A percentile compares a stretch with the other conserved stretches of the same genome.
Evolutionary conservation across 164 flowering plant species (phyloP).

Genomic region (Aristolochia californica): DNA sequence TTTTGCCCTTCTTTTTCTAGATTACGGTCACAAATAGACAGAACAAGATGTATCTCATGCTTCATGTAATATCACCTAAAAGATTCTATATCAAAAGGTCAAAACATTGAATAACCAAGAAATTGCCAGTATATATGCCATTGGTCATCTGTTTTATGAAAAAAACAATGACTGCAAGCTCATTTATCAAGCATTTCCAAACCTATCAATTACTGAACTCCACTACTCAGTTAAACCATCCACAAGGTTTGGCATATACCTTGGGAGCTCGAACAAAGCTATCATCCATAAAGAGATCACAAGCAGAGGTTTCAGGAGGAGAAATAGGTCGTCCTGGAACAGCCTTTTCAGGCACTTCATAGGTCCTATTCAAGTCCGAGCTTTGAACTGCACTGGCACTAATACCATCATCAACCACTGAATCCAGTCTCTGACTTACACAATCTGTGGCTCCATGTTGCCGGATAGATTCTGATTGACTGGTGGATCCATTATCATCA

Average conservation of each 20-base stretch:
- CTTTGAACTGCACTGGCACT: constrained; percentile 68
- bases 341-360: constrained; percentile 28
- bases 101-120: too few relatives aligned
- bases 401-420: constrained; percentile 18
- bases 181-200: too few relatives aligned
- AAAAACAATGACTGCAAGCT: too few relatives aligned
- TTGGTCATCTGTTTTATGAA: too few relatives aligned
- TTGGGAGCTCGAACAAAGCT: constrained; percentile 46
- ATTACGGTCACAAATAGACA: too few relatives aligned
- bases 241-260: constrained; percentile 28
- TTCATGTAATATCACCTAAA: too few relatives aligned
- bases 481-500: constrained; percentile 34
- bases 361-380: constrained; percentile 36
- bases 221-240: too few relatives aligned
- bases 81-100: too few relatives aligned
- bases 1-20: too few relatives aligned
- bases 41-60: too few relatives aligned
- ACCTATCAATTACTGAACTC: too few relatives aligned
- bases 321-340: constrained; percentile 42
- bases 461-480: constrained; percentile 47
- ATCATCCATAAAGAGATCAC: constrained; percentile 36
- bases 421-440: constrained; percentile 22
- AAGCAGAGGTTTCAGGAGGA: constrained; percentile 76
- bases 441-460: constrained; percentile 71
- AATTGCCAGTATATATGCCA: too few relatives aligned